phyloP scores from a whole-genome alignment of 2,329 filamentous ascomycete genomes.

The Talaromyces piceae region DNA sequence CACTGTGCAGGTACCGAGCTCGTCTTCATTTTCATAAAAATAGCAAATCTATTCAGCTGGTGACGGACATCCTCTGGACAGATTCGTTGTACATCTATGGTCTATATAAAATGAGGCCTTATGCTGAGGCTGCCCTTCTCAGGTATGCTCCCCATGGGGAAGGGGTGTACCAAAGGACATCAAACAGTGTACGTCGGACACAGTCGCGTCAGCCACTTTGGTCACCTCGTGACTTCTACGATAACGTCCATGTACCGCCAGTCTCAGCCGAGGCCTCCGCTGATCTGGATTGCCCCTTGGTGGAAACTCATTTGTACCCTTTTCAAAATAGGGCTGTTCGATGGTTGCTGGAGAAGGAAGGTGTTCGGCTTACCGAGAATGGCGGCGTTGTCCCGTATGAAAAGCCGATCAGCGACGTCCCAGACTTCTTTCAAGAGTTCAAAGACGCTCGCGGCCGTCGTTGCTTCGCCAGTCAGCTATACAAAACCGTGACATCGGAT shows the following conservation, averaged over 20 bases:
- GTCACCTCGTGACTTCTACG: conserved; percentile 39
- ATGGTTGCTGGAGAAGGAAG: conserved; percentile 41
- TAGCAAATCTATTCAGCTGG: conserved; percentile 19
- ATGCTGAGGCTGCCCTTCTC: conserved; percentile 18
- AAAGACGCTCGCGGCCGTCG: conserved; percentile 30
- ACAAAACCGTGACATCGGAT: conserved; percentile 33
- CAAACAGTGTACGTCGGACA: background rate
- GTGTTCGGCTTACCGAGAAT: conserved; percentile 26
- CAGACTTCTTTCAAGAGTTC: conserved; percentile 32
- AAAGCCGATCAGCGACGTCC: conserved; percentile 16
- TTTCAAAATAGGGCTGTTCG: conserved; percentile 42
- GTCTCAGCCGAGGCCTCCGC: conserved; percentile 24
- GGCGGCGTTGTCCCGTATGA: conserved; percentile 21
- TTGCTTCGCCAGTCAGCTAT: conserved; percentile 37
- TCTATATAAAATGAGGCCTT: conserved; percentile 11
- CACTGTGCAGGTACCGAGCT: conserved; percentile 26
- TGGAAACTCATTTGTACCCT: conserved; percentile 38
- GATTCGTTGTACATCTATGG: conserved; percentile 24
- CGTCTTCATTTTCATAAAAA: conserved; percentile 16
- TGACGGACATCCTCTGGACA: conserved; percentile 28
- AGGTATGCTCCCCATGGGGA: conserved; percentile 21
- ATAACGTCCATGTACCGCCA: conserved; percentile 40
- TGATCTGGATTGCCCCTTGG: conserved; percentile 26
- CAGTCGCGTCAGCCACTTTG: conserved; percentile 14
- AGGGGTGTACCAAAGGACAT: conserved; percentile 10